phyloP scores from a whole-genome alignment of 83 land plant species.

The Picea abies region DNA sequence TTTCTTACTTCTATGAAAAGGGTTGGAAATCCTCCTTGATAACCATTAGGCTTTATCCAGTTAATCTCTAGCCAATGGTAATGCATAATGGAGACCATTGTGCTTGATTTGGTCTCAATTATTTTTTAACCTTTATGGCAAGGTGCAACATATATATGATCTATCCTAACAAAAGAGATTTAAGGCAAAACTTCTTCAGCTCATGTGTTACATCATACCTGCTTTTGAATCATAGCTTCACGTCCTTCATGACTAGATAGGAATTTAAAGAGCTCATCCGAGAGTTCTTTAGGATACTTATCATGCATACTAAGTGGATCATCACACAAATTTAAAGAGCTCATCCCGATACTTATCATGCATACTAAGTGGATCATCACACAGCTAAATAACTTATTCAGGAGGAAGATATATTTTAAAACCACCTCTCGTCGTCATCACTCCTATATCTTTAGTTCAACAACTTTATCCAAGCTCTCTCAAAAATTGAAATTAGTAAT shows the following conservation, averaged over 20 bases:
- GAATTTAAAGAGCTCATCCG: slow-evolving; percentile 41
- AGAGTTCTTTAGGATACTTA: slow-evolving; percentile 42
- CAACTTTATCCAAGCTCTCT: slow-evolving; percentile 39
- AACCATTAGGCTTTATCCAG: background rate
- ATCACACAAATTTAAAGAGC: slow-evolving; percentile 44
- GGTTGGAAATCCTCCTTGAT: background rate
- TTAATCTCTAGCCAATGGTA: slow-evolving; percentile 4
- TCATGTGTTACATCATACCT: slow-evolving; percentile 46
- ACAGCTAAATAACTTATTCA: slow-evolving; percentile 50
- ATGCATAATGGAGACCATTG: slow-evolving; percentile 39
- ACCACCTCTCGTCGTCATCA: slow-evolving; percentile 27
- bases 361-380: slow-evolving; percentile 46
- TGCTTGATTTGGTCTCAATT: slow-evolving; percentile 27
- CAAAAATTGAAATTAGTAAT: slow-evolving; percentile 43
- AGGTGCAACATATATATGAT: slow-evolving; percentile 30
- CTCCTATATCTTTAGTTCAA: slow-evolving; percentile 43
- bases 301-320: slow-evolving; percentile 41
- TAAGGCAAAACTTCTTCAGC: slow-evolving; percentile 25
- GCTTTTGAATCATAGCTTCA: slow-evolving; percentile 39
- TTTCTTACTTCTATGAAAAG: background rate
- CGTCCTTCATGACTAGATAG: slow-evolving; percentile 41
- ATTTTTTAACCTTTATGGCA: slow-evolving; percentile 21
- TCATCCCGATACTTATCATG: slow-evolving; percentile 41
- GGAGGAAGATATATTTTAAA: slow-evolving; percentile 41
- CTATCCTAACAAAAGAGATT: slow-evolving; percentile 27